Base-by-base conservation (phyloP, 2,329 filamentous ascomycete genomes). In the Xylariales sp. region DNA sequence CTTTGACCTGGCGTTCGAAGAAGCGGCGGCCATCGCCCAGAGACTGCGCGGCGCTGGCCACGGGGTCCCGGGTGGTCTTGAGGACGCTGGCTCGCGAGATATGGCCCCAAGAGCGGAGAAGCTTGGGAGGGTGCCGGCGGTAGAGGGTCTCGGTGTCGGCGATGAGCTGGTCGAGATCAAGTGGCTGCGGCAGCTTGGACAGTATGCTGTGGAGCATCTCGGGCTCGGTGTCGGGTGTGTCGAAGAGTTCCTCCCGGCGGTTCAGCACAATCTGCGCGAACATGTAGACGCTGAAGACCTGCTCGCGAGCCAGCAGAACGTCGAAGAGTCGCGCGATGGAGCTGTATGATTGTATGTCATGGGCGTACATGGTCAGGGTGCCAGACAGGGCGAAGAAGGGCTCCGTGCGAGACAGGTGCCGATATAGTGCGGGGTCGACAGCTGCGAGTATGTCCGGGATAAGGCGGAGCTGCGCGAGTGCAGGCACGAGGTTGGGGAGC, bases 341-440 rank as follows among this genome's bases (percentile, higher is more conserved):
- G 45, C 78, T 78, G 58, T 95, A 96, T 29, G 84, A 81, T 61
- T 93, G 83, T 44, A 98, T 89, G 59, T 97, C 91, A 63, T 98
- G 93, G 14, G 93, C 89, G 61, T 96, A 98, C 69, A 98, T 82
- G 23, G 94, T 98, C 29, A 98, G 74, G 1, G 89, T 95, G 33
- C 88, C 89, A n/a, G 88, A 82, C 5, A 98, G 72, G 5, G 93
- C 93, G 60, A 95, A 98, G 61, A 90, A 96, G 2, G 93, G 91
- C 55, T 90, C 81, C 13, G 83, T 85, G 17, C 72, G 74, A 2
- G 83, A 78, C n/a, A 96, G 70, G 63, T 95, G 91, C 6, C 62
- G 67, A 58, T 78, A 84, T 17, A 98, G 71, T 29, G 71, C 67
- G 5, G 81, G 76, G 59, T 96, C 88, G 17, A 81, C 83, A 24